A percentile compares a stretch with the other conserved stretches of the same genome.
phyloP scores from a whole-genome alignment of 2,329 filamentous ascomycete genomes.

The Parastagonospora avenae region DNA sequence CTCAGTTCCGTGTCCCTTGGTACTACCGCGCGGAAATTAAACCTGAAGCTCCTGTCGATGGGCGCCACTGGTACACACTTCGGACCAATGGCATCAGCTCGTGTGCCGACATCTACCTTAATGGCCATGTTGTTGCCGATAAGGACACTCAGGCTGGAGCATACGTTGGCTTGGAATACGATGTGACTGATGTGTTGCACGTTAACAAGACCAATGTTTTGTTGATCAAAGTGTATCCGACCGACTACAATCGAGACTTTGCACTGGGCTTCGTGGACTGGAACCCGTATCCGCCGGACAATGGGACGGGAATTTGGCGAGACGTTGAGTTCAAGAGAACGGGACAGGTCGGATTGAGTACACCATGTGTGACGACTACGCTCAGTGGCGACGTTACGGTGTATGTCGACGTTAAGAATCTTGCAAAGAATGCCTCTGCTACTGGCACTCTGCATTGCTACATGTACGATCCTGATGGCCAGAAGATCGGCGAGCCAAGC shows the following conservation, averaged over 20 bases:
- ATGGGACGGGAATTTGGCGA: slow-evolving; percentile 68
- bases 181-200: slow-evolving; percentile 55
- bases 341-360: slow-evolving; percentile 50
- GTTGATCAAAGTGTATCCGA: slow-evolving; percentile 61
- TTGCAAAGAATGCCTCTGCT: slow-evolving; percentile 6
- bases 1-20: slow-evolving; percentile 62
- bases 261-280: slow-evolving; percentile 66
- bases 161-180: slow-evolving; percentile 62
- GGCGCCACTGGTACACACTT: slow-evolving; percentile 56
- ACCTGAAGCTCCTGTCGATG: slow-evolving; percentile 25
- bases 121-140: slow-evolving; percentile 59
- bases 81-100: slow-evolving; percentile 66
- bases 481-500: not conserved
- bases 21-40: slow-evolving; percentile 62
- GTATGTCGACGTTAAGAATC: slow-evolving; percentile 29
- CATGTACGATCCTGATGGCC: slow-evolving; percentile 11
- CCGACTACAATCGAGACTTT: slow-evolving; percentile 64
- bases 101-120: slow-evolving; percentile 64
- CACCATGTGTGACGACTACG: slow-evolving; percentile 32
- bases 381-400: slow-evolving; percentile 25
- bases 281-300: slow-evolving; percentile 67
- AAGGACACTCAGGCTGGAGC: slow-evolving; percentile 59
- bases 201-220: slow-evolving; percentile 54
- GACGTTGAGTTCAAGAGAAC: slow-evolving; percentile 62
- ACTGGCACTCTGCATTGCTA: slow-evolving; percentile 17